Evolutionary conservation across 768 basidiomycete genomes (phyloP).

Genomic region (Agrocybe chaxingu): DNA sequence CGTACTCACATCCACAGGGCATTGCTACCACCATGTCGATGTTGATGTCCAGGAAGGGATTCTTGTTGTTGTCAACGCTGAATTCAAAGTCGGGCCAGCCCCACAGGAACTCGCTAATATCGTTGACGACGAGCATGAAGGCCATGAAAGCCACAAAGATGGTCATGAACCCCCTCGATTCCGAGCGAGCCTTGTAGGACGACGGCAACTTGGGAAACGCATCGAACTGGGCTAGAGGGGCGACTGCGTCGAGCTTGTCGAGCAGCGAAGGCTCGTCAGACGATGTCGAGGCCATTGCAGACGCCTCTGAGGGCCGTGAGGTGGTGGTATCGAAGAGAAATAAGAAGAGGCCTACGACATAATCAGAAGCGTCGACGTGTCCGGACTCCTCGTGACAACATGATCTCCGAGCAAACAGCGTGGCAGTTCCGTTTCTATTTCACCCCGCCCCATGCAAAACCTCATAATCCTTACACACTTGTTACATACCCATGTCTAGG

Average conservation of each 20-base stretch:
- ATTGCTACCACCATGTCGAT: slow-evolving; percentile 91
- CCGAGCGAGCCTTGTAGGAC: slow-evolving; percentile 76
- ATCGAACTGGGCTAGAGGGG: slow-evolving; percentile 74
- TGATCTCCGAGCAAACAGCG: too few relatives aligned
- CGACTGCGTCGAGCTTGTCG: slow-evolving; percentile 60
- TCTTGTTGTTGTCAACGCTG: slow-evolving; percentile 67
- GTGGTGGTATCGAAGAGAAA: too few relatives aligned
- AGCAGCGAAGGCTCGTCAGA: slow-evolving; percentile 37
- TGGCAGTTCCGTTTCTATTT: too few relatives aligned
- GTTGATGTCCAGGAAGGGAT: slow-evolving; percentile 76
- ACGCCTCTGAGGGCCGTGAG: background rate
- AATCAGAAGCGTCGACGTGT: too few relatives aligned
- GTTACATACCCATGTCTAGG: too few relatives aligned
- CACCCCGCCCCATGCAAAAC: too few relatives aligned
- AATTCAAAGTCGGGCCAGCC: slow-evolving; percentile 93
- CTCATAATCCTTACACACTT: too few relatives aligned
- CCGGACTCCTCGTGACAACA: too few relatives aligned
- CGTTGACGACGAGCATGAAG: slow-evolving; percentile 78
- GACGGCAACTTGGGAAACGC: slow-evolving; percentile 85
- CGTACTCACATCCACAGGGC: slow-evolving; percentile 82
- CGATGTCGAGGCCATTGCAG: background rate
- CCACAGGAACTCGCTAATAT: slow-evolving; percentile 88
- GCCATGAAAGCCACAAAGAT: slow-evolving; percentile 65
- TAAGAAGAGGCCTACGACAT: too few relatives aligned
- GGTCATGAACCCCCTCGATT: slow-evolving; percentile 80